Percentiles rank a stretch among this genome's conserved stretches.
Evolutionary conservation across 176 grass and related monocot species (phyloP).

Genomic region (Bromus sterilis): DNA sequence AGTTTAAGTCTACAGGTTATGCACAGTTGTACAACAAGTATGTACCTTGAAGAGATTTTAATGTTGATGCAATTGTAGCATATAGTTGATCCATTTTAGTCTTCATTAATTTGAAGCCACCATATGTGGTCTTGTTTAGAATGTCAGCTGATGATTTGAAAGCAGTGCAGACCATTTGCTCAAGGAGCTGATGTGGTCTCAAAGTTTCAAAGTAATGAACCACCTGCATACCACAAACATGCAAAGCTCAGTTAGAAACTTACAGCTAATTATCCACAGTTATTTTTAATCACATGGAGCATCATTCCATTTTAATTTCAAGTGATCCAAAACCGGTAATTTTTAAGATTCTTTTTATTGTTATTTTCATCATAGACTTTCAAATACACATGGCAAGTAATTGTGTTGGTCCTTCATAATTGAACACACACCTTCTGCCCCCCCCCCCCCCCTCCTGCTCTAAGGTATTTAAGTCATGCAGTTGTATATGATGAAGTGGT

Average conservation of each 20-base stretch:
- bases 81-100: conserved; percentile 87
- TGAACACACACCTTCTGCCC: background rate
- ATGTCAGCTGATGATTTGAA: conserved; percentile 87
- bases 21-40: background rate
- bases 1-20: background rate
- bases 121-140: conserved; percentile 72
- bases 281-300: background rate
- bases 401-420: background rate
- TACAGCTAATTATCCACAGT: background rate
- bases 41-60: conserved; percentile 83
- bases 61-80: conserved; percentile 60
- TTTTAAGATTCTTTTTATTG: background rate
- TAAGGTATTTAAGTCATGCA: background rate
- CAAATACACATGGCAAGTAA: background rate
- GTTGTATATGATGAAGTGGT: conserved; percentile 8
- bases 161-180: conserved; percentile 86
- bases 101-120: conserved; percentile 76
- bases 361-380: background rate
- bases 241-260: background rate
- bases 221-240: conserved; percentile 40
- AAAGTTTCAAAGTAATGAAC: conserved; percentile 99
- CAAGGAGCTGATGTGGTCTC: conserved; percentile 80
- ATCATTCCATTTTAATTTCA: background rate
- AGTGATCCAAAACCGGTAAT: background rate
- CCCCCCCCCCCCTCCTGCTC: background rate